These are phyloP conservation scores for Verbena officinalis DNA, from an alignment of 257 asterid species.

Conservation along the genomic window DNA sequence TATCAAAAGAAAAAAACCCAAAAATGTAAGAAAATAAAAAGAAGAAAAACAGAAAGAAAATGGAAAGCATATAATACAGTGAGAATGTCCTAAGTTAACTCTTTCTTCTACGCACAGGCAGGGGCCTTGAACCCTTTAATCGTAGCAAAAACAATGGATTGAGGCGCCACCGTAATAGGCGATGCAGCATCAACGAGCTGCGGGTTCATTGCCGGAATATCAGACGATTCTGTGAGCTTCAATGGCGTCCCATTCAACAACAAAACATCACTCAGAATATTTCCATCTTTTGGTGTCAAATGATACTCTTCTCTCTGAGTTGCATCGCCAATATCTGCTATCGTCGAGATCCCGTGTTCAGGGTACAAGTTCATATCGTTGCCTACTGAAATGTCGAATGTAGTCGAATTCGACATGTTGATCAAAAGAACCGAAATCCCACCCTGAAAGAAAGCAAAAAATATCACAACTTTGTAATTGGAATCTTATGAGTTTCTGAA, in stretches of 20 bases:
- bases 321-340: background rate
- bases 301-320: slow-evolving; percentile 63
- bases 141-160: too few relatives aligned
- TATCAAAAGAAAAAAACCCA: too few relatives aligned
- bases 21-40: background rate
- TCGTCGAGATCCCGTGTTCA: background rate
- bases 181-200: too few relatives aligned
- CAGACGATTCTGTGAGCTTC: too few relatives aligned
- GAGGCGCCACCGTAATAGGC: too few relatives aligned
- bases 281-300: slow-evolving; percentile 56
- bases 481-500: background rate
- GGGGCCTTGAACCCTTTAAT: too few relatives aligned
- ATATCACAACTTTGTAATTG: background rate
- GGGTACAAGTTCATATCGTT: slow-evolving; percentile 36
- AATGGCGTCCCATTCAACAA: too few relatives aligned
- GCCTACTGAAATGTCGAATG: slow-evolving; percentile 37
- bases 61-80: too few relatives aligned
- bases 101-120: too few relatives aligned
- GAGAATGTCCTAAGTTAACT: too few relatives aligned
- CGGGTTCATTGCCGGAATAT: too few relatives aligned
- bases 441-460: slow-evolving; percentile 27
- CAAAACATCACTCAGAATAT: slow-evolving; percentile 39
- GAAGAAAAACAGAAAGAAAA: background rate
- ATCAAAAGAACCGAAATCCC: slow-evolving; percentile 51
- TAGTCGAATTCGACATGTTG: slow-evolving; percentile 64